Conservation (phyloP, 202 grass and related monocot species). For the Zizania palustris region DNA sequence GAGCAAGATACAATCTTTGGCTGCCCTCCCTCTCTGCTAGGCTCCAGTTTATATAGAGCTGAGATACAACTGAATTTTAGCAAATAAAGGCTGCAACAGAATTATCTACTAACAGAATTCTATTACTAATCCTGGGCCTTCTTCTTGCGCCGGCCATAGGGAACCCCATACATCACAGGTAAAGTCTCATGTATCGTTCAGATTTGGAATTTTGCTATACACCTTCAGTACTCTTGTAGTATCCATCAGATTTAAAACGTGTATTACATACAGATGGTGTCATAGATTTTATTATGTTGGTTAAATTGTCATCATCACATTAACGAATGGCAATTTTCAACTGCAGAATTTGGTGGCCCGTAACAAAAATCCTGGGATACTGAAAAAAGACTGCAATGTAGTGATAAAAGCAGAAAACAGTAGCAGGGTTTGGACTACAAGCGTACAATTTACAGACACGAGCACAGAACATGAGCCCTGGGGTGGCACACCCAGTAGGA, state of each 20-base stretch:
- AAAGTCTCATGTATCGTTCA: no score
- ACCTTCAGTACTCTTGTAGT: not conserved
- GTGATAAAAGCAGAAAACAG: not conserved
- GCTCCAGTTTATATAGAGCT: no score
- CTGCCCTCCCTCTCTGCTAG: no score
- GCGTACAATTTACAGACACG: not conserved
- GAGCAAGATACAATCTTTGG: no score
- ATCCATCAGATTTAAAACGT: not conserved
- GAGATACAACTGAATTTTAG: no score
- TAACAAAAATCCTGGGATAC: not conserved
- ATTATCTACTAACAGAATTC: no score
- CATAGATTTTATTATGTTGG: not conserved
- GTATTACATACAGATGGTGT: not conserved
- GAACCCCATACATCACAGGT: no score
- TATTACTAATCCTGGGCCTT: no score
- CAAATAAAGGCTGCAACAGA: no score
- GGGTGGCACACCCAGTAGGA: not conserved
- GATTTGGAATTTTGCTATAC: no score
- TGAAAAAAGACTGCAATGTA: not conserved
- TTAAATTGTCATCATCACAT: not conserved
- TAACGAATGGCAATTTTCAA: not conserved
- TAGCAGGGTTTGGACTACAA: not conserved
- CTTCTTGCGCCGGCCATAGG: no score
- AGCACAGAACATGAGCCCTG: not conserved
- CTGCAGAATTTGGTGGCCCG: not conserved